A percentile compares a stretch with the other conserved stretches of the same genome.
These are phyloP conservation scores for Picea engelmannii DNA, from an alignment of 83 land plant genomes.

Conservation along the genomic window DNA sequence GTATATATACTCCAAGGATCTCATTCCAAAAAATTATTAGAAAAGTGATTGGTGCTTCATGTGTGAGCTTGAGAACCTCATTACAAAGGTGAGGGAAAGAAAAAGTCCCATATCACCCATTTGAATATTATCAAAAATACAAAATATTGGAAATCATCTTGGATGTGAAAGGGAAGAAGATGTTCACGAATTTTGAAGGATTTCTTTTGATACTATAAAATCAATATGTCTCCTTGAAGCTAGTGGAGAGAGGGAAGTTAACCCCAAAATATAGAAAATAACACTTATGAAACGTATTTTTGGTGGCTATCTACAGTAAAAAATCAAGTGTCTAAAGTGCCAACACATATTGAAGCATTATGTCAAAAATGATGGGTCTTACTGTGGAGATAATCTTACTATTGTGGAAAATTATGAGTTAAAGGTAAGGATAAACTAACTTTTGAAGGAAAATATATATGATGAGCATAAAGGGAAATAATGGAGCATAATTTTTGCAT, in stretches of 20 bases:
- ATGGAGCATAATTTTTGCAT: too few species aligned
- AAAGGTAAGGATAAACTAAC: too few species aligned
- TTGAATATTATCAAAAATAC: slow-evolving; percentile 52
- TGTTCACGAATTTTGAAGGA: slow-evolving; percentile 76
- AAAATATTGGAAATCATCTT: slow-evolving; percentile 59
- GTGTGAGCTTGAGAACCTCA: slow-evolving; percentile 68
- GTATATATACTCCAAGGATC: slow-evolving; percentile 69
- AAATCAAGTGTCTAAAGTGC: slow-evolving; percentile 44
- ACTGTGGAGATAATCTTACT: too few species aligned
- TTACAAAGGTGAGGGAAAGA: slow-evolving; percentile 43
- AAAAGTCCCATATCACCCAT: slow-evolving; percentile 59
- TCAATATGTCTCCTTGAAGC: slow-evolving; percentile 57
- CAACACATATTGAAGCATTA: slow-evolving; percentile 21
- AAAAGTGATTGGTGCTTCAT: slow-evolving; percentile 65
- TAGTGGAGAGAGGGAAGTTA: slow-evolving; percentile 20
- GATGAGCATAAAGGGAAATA: too few species aligned
- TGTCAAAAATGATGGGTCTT: slow-evolving; percentile 37
- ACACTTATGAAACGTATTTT: slow-evolving; percentile 61
- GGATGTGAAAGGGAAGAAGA: slow-evolving; percentile 77
- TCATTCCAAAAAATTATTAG: slow-evolving; percentile 49
- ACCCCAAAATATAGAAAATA: slow-evolving; percentile 34
- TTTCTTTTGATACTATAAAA: slow-evolving; percentile 75
- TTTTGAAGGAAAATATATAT: too few species aligned
- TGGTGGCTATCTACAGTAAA: slow-evolving; percentile 65
- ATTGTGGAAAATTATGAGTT: too few species aligned